A percentile compares a stretch with the other conserved stretches of the same genome.
Conservation (phyloP, 2,329 filamentous ascomycete species). For the Pleoardoris graminearum region DNA sequence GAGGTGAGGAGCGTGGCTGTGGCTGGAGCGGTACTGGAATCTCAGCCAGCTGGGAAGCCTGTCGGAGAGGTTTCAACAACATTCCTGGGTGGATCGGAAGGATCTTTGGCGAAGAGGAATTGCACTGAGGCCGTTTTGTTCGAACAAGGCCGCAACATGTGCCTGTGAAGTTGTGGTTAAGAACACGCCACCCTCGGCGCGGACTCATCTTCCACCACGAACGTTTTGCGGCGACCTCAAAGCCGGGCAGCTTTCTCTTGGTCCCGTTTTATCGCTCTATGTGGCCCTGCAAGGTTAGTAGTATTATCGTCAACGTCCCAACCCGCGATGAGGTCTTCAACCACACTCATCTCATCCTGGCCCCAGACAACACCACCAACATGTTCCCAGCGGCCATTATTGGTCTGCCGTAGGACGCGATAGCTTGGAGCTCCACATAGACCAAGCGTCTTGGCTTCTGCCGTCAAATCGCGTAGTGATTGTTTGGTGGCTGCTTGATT, state of each 20-base stretch:
- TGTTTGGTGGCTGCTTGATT: constrained; percentile 29
- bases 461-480: constrained; percentile 32
- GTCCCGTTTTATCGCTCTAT: not conserved
- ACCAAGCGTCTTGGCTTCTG: constrained; percentile 34
- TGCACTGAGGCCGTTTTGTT: not conserved
- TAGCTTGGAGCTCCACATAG: constrained; percentile 43
- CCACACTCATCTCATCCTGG: constrained; percentile 39
- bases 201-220: not conserved
- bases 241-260: not conserved
- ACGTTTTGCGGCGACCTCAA: not conserved
- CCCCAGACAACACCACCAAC: constrained; percentile 38
- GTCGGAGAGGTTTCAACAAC: not conserved
- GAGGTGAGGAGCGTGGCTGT: not conserved
- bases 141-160: not conserved
- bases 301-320: constrained; percentile 25
- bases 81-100: not conserved
- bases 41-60: not conserved
- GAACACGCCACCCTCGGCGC: no score
- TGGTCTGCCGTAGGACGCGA: constrained; percentile 25
- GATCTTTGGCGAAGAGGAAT: not conserved
- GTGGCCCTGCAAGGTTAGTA: constrained; percentile 5
- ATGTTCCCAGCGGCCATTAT: constrained; percentile 17
- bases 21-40: constrained; percentile 1
- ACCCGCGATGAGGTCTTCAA: constrained; percentile 41
- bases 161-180: not conserved